Evolutionary conservation across 257 asterid genomes (phyloP), one percentile per base, ranked within the genome.

Genomic region (Solanum okadae): DNA sequence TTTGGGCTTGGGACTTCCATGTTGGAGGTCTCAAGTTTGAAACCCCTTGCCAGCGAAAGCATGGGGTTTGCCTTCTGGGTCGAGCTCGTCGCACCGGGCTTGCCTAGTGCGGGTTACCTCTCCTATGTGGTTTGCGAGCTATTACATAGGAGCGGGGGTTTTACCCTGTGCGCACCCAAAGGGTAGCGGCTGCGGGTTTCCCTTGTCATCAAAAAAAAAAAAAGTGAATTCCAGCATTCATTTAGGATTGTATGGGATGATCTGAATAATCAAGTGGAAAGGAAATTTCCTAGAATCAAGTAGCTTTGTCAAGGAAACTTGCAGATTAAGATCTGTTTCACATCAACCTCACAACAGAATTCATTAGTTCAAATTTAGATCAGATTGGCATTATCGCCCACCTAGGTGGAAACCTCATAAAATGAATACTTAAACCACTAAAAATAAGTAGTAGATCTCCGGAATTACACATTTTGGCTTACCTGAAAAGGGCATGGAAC

Each of bases 401-500:
- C n/a, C 84, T 40, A 40, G 83, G 27, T 86, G 79, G 15, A 37
- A 46, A 67, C 44, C 52, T 49, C 67, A 10, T 59, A 40, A 86
- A 68, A 5, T 7, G 20, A 63, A 31, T 44, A 78, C 77, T 78
- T 27, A 67, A 35, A 25, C 37, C 77, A 31, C 38, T 63, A 40
- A 25, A 67, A 52, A 1, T 35, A 46, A 75, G 35, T 56, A 59
- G 35, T 46, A 88, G 35, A 82, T 77, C 88, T 73, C 73, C 16
- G 79, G 25, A 86, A 44, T 68, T 70, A 70, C 77, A 70, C 23
- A 70, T 70, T 29, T 70, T 68, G 46, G 31, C 90, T 87, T 70
- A 95, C 99, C 98, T 93, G 96, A 85, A 90, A 86, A 86, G 98
- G 95, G 91, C 96, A 95, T 0, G 94, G 85, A 14, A 88, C 92